Evolutionary conservation across 2,329 filamentous ascomycete species (phyloP), one percentile per base, ranked within the genome.

Genomic region (Penicillium brevicompactum): DNA sequence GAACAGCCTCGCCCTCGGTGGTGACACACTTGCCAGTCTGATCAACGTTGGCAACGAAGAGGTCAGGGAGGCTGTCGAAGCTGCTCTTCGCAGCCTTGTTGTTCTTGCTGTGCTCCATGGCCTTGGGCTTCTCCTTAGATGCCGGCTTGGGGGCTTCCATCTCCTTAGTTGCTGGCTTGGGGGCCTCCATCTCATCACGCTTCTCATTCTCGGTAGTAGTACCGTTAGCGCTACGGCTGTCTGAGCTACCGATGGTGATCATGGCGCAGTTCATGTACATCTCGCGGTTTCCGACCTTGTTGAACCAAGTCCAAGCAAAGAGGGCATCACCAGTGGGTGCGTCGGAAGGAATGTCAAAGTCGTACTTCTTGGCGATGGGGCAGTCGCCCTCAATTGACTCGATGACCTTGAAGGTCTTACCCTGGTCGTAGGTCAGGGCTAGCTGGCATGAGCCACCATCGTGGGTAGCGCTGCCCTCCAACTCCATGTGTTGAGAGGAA

Each of bases 231-330:
- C 18, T 42, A 4, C 46, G 50, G 22, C 16, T 44, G 14, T 49
- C 53, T 27, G 49, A 55, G 10, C 70, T 70, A 2, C 74, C 68
- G 34, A 92, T 86, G 58, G 82, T 84, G 64, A 92, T 82, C 49
- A 83, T 80, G 7, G 90, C 89, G 68, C 90, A 94, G 76, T 91
- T 91, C 87, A 91, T 91, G 82, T 94, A 94, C 84, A 89, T 90
- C 72, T 93, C 90, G 46, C 90, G 83, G 75, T 92, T 92, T 24
- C 90, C 89, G 40, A 88, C 74, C 61, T 85, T 78, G 78, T 91
- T 91, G 76, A 89, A 87, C 87, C 87, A 90, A 24, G 85, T 86
- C 90, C 90, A 93, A 37, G 86, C 85, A 48, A 92, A 82, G 43
- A 92, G 71, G 54, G 85, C 87, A 32, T 86, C 66, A 3, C 82